Evolutionary conservation across 257 asterid genomes (phyloP).

Genomic region (Fraxinus excelsior): DNA sequence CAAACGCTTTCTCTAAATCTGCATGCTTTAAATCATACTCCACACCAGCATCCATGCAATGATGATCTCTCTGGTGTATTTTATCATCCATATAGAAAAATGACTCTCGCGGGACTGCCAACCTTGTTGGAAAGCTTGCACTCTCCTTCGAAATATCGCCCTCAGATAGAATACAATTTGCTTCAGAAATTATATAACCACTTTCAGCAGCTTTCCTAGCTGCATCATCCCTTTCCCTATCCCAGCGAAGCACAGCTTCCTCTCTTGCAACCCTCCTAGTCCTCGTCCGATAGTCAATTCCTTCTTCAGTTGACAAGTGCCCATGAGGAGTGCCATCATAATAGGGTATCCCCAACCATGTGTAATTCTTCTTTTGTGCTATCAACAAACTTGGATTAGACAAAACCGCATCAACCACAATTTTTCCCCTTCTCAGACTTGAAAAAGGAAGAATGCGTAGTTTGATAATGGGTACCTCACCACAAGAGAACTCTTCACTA

Average conservation of each 20-base stretch:
- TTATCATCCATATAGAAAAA: conserved; percentile 72
- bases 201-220: conserved; percentile 78
- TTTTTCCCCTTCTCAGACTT: conserved; percentile 85
- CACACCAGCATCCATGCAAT: conserved; percentile 92
- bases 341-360: conserved; percentile 94
- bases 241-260: conserved; percentile 73
- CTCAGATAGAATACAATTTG: conserved; percentile 44
- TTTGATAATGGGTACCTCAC: conserved; percentile 77
- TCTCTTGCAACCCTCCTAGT: conserved; percentile 83
- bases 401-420: conserved; percentile 87
- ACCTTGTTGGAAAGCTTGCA: conserved; percentile 46
- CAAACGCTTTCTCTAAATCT: conserved; percentile 93
- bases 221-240: conserved; percentile 72
- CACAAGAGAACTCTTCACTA: conserved; percentile 88
- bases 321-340: conserved; percentile 61
- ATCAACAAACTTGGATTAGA: conserved; percentile 75
- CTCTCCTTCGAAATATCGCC: conserved; percentile 56
- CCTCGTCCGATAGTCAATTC: conserved; percentile 87
- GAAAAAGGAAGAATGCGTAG: conserved; percentile 87
- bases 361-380: conserved; percentile 74
- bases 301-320: conserved; percentile 86
- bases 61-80: conserved; percentile 94
- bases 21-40: conserved; percentile 97
- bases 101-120: conserved; percentile 50
- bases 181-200: conserved; percentile 71